Conservation (phyloP, 805 yeast species). For the Yamadazyma kitorensis region DNA sequence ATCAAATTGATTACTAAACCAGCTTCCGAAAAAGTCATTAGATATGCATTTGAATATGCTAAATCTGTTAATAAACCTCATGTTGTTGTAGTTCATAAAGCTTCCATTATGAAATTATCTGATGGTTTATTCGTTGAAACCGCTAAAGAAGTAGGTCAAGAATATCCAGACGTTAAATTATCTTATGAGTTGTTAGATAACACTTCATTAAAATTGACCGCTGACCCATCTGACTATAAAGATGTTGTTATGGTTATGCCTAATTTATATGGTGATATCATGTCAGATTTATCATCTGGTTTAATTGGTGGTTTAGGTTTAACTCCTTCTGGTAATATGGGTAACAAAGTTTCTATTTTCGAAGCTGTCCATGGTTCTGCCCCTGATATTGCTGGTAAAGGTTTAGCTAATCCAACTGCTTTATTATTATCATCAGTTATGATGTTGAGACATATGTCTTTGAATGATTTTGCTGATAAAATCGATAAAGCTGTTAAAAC, state of each 20-base stretch:
- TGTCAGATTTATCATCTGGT: slow-evolving; percentile 97
- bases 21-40: slow-evolving; percentile 94
- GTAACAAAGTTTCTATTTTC: slow-evolving; percentile 94
- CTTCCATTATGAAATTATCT: slow-evolving; percentile 95
- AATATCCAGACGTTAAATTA: slow-evolving; percentile 86
- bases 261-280: slow-evolving; percentile 97
- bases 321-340: slow-evolving; percentile 99
- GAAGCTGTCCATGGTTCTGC: slow-evolving; percentile 99
- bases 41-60: slow-evolving; percentile 97
- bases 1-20: slow-evolving; percentile 95
- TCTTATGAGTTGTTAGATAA: slow-evolving; percentile 90
- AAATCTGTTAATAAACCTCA: slow-evolving; percentile 81
- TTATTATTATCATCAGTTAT: slow-evolving; percentile 90
- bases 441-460: slow-evolving; percentile 99
- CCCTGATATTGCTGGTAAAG: slow-evolving; percentile 99
- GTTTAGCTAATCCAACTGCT: slow-evolving; percentile 98
- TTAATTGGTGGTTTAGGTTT: slow-evolving; percentile 98
- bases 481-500: slow-evolving; percentile 83
- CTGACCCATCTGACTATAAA: slow-evolving; percentile 84
- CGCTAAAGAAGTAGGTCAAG: slow-evolving; percentile 85
- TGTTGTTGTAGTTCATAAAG: slow-evolving; percentile 95
- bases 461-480: slow-evolving; percentile 74
- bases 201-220: slow-evolving; percentile 86
- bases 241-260: slow-evolving; percentile 97
- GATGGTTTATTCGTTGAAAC: slow-evolving; percentile 95